phyloP scores from a whole-genome alignment of 148 eudicot genomes.

The Nepenthes mirabilis region DNA sequence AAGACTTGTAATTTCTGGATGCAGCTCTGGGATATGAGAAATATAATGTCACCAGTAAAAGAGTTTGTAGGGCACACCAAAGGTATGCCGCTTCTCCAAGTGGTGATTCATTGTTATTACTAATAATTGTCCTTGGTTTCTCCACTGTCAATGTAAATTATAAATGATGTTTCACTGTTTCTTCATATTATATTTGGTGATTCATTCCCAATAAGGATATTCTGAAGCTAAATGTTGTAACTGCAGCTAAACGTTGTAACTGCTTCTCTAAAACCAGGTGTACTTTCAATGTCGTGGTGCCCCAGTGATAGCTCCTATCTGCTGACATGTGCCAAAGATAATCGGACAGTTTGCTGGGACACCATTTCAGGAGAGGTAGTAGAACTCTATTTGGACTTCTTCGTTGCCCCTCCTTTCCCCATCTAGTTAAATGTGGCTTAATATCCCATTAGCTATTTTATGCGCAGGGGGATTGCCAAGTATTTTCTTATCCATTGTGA shows the following conservation, averaged over 20 bases:
- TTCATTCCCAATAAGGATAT: no score
- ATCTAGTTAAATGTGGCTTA: background rate
- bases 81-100: conserved; percentile 26
- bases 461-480: no score
- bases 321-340: conserved; percentile 90
- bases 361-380: conserved; percentile 66
- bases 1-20: conserved; percentile 1
- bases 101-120: background rate
- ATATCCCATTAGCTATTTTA: no score
- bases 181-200: no score
- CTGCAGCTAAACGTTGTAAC: no score
- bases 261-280: conserved; percentile 32
- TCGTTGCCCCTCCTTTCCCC: background rate
- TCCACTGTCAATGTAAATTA: background rate
- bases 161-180: no score
- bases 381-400: background rate
- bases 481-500: no score
- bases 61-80: conserved; percentile 90
- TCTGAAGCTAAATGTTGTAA: no score
- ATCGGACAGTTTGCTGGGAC: conserved; percentile 97
- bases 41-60: conserved; percentile 65
- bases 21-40: conserved; percentile 98
- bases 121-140: background rate
- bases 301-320: conserved; percentile 80
- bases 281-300: conserved; percentile 97